These are phyloP conservation scores for Globomyces pollinis-pini DNA, from an alignment of 192 early-diverging fungal species.

Conservation along the genomic window DNA sequence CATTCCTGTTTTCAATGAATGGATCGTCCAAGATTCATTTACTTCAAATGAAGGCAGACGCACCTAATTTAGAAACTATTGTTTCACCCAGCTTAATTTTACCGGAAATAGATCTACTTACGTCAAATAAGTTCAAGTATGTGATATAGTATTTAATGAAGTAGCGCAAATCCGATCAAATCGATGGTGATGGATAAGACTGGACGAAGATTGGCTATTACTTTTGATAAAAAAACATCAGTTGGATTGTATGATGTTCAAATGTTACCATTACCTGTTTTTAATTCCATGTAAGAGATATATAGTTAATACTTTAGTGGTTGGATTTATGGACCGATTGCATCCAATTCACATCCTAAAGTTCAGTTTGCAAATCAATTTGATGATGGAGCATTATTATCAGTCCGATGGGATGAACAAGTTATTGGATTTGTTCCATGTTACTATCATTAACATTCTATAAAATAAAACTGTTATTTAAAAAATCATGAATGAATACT, in stretches of 20 bases:
- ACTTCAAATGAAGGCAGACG: neutral
- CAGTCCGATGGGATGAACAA: neutral
- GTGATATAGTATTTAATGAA: neutral
- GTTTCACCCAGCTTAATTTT: neutral
- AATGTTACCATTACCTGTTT: neutral
- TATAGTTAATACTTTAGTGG: neutral
- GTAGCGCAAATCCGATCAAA: neutral
- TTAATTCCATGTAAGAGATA: slow-evolving; percentile 1
- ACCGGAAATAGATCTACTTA: neutral
- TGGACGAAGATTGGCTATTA: neutral
- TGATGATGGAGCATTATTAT: neutral
- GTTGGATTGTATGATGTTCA: neutral
- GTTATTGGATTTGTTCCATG: neutral
- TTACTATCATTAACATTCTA: neutral
- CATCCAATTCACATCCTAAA: neutral
- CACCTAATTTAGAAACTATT: neutral
- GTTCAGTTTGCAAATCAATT: neutral
- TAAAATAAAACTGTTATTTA: too few species aligned
- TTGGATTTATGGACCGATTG: neutral
- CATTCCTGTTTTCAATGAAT: neutral
- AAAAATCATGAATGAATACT: too few species aligned
- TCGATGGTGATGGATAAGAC: neutral
- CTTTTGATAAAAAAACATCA: neutral
- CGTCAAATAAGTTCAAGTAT: too few species aligned
- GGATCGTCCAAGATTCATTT: neutral